phyloP scores from a whole-genome alignment of 192 early-diverging fungal genomes.

The Linnemannia schmuckeri region DNA sequence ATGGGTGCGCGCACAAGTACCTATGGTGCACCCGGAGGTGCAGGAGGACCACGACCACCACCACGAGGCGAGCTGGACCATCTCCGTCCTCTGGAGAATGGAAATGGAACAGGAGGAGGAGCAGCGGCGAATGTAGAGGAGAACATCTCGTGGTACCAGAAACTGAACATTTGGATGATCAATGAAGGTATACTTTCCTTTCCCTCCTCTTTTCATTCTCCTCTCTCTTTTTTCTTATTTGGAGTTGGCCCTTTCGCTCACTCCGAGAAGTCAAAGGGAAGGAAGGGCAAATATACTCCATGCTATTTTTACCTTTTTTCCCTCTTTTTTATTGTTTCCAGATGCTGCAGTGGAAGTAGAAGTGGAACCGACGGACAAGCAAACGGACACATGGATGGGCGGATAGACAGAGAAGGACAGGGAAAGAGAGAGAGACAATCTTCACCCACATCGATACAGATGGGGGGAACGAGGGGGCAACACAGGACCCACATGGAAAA shows the following conservation, averaged over 20 bases:
- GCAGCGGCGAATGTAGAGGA: conserved; percentile 15
- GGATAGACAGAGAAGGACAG: neutral
- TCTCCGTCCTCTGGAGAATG: conserved; percentile 28
- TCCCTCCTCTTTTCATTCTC: neutral
- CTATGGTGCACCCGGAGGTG: neutral
- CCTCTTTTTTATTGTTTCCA: neutral
- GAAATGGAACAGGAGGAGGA: neutral
- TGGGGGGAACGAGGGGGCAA: neutral
- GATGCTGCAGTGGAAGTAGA: conserved; percentile 2
- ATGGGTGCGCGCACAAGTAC: conserved; percentile 17
- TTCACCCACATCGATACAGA: neutral
- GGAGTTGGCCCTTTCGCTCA: neutral
- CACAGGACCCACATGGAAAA: neutral
- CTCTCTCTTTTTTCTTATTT: neutral
- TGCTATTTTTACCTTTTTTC: neutral
- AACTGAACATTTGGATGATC: conserved; percentile 63
- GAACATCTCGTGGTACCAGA: conserved; percentile 41
- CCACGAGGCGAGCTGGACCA: conserved; percentile 34
- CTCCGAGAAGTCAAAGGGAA: neutral
- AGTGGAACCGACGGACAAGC: neutral
- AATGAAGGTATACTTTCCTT: conserved; percentile 56
- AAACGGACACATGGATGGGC: neutral
- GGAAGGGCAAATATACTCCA: neutral
- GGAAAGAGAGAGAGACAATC: neutral
- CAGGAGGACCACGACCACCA: neutral